Evolutionary conservation across 2,329 filamentous ascomycete genomes (phyloP), one percentile per base, ranked within the genome.

Genomic region (Seiridium cupressi): DNA sequence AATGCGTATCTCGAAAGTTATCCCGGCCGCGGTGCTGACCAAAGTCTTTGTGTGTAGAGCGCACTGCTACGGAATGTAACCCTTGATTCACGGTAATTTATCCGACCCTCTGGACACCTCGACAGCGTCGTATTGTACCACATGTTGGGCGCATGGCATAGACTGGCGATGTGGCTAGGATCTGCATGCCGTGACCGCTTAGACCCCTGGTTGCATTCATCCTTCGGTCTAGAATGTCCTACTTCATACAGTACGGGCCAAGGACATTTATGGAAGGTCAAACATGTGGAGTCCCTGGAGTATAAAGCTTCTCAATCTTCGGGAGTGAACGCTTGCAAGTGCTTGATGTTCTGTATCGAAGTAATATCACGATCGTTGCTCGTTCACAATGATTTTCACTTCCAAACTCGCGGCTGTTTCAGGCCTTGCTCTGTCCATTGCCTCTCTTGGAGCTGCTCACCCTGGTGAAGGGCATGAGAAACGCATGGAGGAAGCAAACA

Each of bases 391-490:
- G 51, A 18, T 55, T 18, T 55, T 55, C 18, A 31, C n/a, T 44
- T n/a, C 51, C 10, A 55, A 44, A n/a, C 1, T 55, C 10, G 8
- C 44, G 36, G 51, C 51, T 38, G 38, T 38, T 18, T 42, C 51
- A 9, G 51, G 51, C 51, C 36, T 55, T 31, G 11, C 44, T 1
- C 51, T 70, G 36, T 68, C 65, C 51, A 51, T 70, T 51, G 61
- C 63, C 18, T 62, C 62, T 11, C 13, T 64, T 26, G 68, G 63
- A 44, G 54, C 60, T 51, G 69, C 67, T 10, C 71, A 73, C 32
- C 71, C 71, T 2, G 70, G 68, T 34, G 71, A 73, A 57, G 58
- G 65, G 32, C 65, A 65, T 44, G 68, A 69, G 40, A 64, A 65
- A 53, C 63, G 66, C 7, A 26, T 65, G 40, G 65, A 72, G 9